Evolutionary conservation across 1,284 basidiomycete genomes (phyloP), one percentile per base, ranked within the genome.

Genomic region (Rhodotorula sp.): DNA sequence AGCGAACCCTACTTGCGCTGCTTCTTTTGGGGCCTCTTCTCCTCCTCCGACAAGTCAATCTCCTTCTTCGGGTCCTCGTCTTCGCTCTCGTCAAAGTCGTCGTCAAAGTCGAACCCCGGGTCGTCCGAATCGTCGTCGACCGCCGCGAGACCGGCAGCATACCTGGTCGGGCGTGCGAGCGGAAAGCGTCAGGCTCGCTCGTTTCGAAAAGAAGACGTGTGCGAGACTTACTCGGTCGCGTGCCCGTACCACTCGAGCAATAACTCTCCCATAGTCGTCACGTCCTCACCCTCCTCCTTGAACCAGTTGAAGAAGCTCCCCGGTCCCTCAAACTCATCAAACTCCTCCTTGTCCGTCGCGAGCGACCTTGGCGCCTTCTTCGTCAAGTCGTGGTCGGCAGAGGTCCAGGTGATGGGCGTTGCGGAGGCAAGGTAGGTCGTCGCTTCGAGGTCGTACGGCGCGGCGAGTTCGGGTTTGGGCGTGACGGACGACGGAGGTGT

Each of bases 251-350:
- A 71, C 55, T 71, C 66, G 34, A 71, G 54, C 18, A 76, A 37
- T 16, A 44, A 28, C 55, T 74, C 71, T 7, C 50, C 70, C 15
- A 74, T 20, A 9, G 64, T 71, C 64, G 64, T 68, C 28, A 52
- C 59, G 63, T 68, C 72, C 56, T 65, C 59, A 16, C 75, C 76
- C 20, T 69, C 68, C 13, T 52, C 51, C 2, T 15, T 24, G 51
- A 76, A 75, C 60, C 69, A 70, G 62, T 72, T 67, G 65, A 76
- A 76, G 76, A 71, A 71, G 20, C 64, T 69, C 18, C 76, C 76
- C 24, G 62, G 37, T 30, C 75, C 74, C 13, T 50, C 57, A 48
- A 74, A 75, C 37, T 68, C 71, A 52, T 76, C 74, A 44, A 67
- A 74, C 65, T 73, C 72, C 59, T 76, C 76, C 48, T 71, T n/a